These are phyloP conservation scores for Myxozyma sirexii DNA, from an alignment of 805 yeast species.

Conservation along the genomic window DNA sequence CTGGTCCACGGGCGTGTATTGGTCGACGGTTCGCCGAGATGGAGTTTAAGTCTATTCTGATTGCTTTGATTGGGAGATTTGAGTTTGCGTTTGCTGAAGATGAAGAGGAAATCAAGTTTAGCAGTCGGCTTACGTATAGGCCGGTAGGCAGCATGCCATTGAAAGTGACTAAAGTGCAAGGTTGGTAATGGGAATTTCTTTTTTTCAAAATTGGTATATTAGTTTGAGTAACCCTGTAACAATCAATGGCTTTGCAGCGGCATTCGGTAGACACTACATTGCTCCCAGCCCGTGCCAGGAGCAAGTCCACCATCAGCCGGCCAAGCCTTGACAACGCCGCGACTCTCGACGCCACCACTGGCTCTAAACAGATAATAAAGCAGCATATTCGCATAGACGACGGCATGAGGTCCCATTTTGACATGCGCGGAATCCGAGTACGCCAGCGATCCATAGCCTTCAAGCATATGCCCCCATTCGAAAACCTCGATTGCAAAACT, in stretches of 20 bases:
- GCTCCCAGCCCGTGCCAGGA: neutral
- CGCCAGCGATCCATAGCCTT: slow-evolving; percentile 14
- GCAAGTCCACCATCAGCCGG: slow-evolving; percentile 5
- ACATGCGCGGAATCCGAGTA: slow-evolving; percentile 21
- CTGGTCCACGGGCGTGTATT: slow-evolving; percentile 31
- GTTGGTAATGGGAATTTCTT: slow-evolving; percentile 1
- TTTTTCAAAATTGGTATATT: too few species aligned
- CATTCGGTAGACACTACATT: slow-evolving; percentile 3
- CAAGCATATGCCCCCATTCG: slow-evolving; percentile 23
- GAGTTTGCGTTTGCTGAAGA: slow-evolving; percentile 10
- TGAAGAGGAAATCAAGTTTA: slow-evolving; percentile 10
- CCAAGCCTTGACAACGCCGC: slow-evolving; percentile 9
- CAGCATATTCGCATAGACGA: slow-evolving; percentile 24
- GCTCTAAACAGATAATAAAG: slow-evolving; percentile 28
- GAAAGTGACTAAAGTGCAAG: slow-evolving; percentile 1
- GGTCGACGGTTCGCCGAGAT: slow-evolving; percentile 29
- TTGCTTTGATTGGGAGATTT: slow-evolving; percentile 19
- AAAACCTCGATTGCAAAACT: slow-evolving; percentile 17
- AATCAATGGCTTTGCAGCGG: too few species aligned
- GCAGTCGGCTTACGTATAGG: slow-evolving; percentile 13
- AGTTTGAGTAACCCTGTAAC: too few species aligned
- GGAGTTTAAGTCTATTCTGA: slow-evolving; percentile 22
- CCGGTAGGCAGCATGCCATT: slow-evolving; percentile 24
- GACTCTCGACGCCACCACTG: slow-evolving; percentile 24
- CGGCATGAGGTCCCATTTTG: slow-evolving; percentile 4